Conservation (phyloP, 2,329 filamentous ascomycete species). For the Aspergillus ochraceoroseus region DNA sequence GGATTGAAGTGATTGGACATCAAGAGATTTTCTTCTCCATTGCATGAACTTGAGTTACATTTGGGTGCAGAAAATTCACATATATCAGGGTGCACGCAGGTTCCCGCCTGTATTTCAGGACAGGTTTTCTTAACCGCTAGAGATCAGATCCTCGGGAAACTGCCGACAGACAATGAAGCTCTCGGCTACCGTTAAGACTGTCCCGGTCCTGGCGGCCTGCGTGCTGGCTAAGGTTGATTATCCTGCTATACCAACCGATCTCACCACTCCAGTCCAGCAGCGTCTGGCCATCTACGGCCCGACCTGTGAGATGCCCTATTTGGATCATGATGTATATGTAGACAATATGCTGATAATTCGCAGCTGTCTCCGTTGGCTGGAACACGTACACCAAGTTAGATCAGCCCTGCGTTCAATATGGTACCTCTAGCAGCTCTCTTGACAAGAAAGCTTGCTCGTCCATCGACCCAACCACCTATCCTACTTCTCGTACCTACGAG, state of each 20-base stretch:
- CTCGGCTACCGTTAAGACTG: constrained; percentile 16
- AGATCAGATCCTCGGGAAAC: neutral
- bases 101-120: neutral
- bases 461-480: constrained; percentile 47
- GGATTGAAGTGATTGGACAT: neutral
- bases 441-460: constrained; percentile 44
- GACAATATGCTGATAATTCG: neutral
- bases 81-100: too few relatives aligned
- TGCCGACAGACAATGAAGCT: constrained; percentile 3
- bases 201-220: constrained; percentile 27
- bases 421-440: constrained; percentile 42
- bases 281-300: constrained; percentile 50
- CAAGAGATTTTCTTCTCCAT: neutral
- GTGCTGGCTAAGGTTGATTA: constrained; percentile 35
- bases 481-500: constrained; percentile 52
- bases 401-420: constrained; percentile 51
- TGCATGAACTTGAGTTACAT: neutral
- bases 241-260: constrained; percentile 47
- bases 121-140: neutral
- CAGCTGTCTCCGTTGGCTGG: constrained; percentile 54
- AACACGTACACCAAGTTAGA: constrained; percentile 51
- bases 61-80: neutral
- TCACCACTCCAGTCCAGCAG: constrained; percentile 53
- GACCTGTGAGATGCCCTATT: constrained; percentile 47
- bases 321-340: too few relatives aligned